Evolutionary conservation across 2,329 filamentous ascomycete genomes (phyloP), one percentile per base, ranked within the genome.

Genomic region (Geosmithia flava): DNA sequence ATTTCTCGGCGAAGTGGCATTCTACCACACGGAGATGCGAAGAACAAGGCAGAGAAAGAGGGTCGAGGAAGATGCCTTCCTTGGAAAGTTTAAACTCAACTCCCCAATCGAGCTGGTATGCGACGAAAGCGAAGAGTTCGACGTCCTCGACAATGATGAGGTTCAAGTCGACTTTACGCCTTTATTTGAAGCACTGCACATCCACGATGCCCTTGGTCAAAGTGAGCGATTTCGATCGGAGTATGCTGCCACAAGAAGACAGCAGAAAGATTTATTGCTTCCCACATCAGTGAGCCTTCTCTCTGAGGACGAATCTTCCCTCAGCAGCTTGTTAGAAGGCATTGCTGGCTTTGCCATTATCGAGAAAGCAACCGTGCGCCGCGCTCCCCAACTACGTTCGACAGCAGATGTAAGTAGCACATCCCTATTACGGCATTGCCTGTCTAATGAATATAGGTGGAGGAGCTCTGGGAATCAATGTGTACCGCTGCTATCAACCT

Each of bases 391-490:
- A 58, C 70, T 98, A 46, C 81, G 93, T 53, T 85, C 88, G 27
- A 70, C 80, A 11, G 79, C 86, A 54, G 93, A 98, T 68, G 90
- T 91, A 63, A 64, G 78, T 59, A 45, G n/a, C 30, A 10, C 13
- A 3, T n/a, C 37, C 41, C 11, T 3, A 2, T 3, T 37, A 20
- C 8, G 19, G 16, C 19, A 11, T 17, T 23, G 4, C 13, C 10
- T 30, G 6, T 37, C 30, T 45, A 45, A 37, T 37, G 23, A n/a
- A 49, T 20, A 52, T 37, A 90, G 85, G 81, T 96, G n/a, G 93
- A 98, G 59, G 93, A 97, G 65, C 71, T 98, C 2, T 98, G 93
- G 93, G 91, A 97, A 58, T 96, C 90, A 0, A 93, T 97, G 87
- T 97, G 91, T 60, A 87, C 90, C 58, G 82, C 84, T 43, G 84